phyloP scores from a whole-genome alignment of 805 yeast genomes.

The Naumovozyma baii region DNA sequence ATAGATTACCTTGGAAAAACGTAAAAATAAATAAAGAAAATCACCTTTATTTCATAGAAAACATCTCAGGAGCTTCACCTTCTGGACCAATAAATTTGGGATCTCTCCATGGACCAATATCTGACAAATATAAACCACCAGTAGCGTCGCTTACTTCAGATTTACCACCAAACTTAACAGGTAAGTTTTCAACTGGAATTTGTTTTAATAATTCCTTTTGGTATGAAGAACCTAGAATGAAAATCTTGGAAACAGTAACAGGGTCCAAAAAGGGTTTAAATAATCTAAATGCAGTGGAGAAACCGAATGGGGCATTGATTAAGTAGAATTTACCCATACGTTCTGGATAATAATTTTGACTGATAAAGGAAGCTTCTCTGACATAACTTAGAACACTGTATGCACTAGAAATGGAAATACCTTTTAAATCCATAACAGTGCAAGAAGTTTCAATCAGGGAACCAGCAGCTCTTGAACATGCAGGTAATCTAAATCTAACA shows the following conservation, averaged over 20 bases:
- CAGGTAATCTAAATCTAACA: conserved; percentile 76
- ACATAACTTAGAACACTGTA: conserved; percentile 81
- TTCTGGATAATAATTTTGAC: conserved; percentile 97
- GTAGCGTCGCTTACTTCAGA: conserved; percentile 56
- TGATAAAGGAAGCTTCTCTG: conserved; percentile 84
- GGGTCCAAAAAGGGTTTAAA: conserved; percentile 95
- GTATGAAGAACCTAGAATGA: conserved; percentile 72
- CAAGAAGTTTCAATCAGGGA: conserved; percentile 87
- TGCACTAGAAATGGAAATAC: conserved; percentile 77
- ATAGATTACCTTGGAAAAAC: neutral
- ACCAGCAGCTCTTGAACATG: conserved; percentile 79
- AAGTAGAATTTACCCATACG: conserved; percentile 97
- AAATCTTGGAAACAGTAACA: conserved; percentile 91
- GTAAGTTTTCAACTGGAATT: conserved; percentile 88
- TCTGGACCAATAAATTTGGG: conserved; percentile 83
- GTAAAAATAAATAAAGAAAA: neutral
- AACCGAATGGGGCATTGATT: conserved; percentile 96
- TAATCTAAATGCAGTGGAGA: conserved; percentile 82
- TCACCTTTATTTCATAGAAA: conserved; percentile 15
- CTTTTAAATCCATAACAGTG: conserved; percentile 90
- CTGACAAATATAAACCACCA: conserved; percentile 79
- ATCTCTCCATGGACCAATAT: conserved; percentile 97
- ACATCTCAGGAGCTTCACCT: conserved; percentile 77
- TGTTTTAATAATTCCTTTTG: conserved; percentile 78
- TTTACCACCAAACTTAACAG: conserved; percentile 80